phyloP scores from a whole-genome alignment of 2,329 filamentous ascomycete genomes.

The Ceratocystis ficicola region DNA sequence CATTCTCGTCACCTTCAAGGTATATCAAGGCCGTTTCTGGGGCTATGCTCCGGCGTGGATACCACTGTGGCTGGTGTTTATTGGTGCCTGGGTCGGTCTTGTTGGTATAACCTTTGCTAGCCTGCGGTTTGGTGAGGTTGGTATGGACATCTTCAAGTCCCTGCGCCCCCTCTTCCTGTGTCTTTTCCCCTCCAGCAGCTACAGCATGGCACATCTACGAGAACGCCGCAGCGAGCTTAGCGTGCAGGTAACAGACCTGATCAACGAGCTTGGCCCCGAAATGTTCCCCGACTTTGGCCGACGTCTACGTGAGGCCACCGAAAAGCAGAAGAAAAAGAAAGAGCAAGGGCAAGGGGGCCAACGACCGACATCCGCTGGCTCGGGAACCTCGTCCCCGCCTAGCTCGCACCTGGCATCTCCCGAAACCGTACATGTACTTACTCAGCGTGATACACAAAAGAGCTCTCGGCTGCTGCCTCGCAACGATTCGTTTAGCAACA shows the following conservation, averaged over 20 bases:
- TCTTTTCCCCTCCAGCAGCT: constrained; percentile 70
- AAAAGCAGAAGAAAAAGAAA: constrained; percentile 19
- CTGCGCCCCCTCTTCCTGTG: constrained; percentile 76
- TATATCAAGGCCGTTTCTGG: constrained; percentile 68
- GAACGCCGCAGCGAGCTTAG: constrained; percentile 61
- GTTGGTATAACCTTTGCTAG: constrained; percentile 83
- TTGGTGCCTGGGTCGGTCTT: constrained; percentile 68
- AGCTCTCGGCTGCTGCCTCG: constrained; percentile 52
- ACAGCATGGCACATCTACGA: constrained; percentile 69
- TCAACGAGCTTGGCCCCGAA: constrained; percentile 90
- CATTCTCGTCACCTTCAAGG: constrained; percentile 59
- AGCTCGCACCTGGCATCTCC: constrained; percentile 32
- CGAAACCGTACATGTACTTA: constrained; percentile 33
- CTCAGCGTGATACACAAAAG: constrained; percentile 40
- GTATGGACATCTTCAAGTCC: constrained; percentile 97
- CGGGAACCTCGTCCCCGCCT: constrained; percentile 22
- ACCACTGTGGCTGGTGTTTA: constrained; percentile 63
- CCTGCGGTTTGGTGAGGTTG: constrained; percentile 90
- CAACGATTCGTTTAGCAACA: constrained; percentile 89
- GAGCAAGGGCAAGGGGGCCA: constrained; percentile 28
- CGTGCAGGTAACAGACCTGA: constrained; percentile 72
- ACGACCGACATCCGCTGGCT: constrained; percentile 25
- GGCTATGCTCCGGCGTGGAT: constrained; percentile 72
- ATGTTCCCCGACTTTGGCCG: constrained; percentile 94
- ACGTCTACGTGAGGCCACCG: constrained; percentile 52